Conservation (phyloP, 176 grass and related monocot species). For the Avena insularis region DNA sequence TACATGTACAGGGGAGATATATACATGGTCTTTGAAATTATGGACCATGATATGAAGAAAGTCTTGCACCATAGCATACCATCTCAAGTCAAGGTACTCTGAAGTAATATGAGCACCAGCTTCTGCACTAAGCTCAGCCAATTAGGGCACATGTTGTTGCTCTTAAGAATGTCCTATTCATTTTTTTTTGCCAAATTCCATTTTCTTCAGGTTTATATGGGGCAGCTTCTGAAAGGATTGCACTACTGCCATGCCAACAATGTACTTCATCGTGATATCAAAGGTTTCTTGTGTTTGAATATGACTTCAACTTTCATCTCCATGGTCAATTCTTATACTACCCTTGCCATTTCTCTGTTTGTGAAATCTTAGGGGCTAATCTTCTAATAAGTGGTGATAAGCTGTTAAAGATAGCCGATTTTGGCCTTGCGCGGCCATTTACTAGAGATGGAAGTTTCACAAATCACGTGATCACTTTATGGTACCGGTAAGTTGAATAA, state of each 20-base stretch:
- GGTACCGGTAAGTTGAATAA: conserved; percentile 65
- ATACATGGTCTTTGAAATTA: conserved; percentile 91
- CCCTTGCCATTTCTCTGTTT: conserved; percentile 7
- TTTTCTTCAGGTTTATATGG: conserved; percentile 66
- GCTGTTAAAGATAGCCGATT: conserved; percentile 76
- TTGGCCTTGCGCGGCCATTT: conserved; percentile 84
- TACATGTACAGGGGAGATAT: conserved; percentile 81
- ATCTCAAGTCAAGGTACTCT: conserved; percentile 59
- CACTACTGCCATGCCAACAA: conserved; percentile 86
- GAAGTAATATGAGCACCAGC: conserved; percentile 12
- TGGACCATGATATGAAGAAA: conserved; percentile 90
- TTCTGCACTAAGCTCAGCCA: conserved; percentile 14
- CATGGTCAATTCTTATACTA: conserved; percentile 12
- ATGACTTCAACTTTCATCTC: conserved; percentile 30
- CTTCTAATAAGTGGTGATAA: conserved; percentile 78
- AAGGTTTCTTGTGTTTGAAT: conserved; percentile 59
- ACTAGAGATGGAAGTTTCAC: conserved; percentile 77
- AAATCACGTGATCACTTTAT: conserved; percentile 87
- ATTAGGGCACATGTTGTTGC: background rate
- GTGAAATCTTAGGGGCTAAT: conserved; percentile 61
- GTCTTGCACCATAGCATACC: conserved; percentile 57
- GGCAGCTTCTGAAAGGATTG: conserved; percentile 75
- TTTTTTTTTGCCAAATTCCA: conserved; percentile 8
- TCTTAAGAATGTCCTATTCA: conserved; percentile 28
- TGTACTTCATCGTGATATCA: conserved; percentile 85